Percentiles rank a stretch among this genome's conserved stretches.
phyloP scores from a whole-genome alignment of 805 yeast genomes.

The Cyberlindnera mississippiensis region DNA sequence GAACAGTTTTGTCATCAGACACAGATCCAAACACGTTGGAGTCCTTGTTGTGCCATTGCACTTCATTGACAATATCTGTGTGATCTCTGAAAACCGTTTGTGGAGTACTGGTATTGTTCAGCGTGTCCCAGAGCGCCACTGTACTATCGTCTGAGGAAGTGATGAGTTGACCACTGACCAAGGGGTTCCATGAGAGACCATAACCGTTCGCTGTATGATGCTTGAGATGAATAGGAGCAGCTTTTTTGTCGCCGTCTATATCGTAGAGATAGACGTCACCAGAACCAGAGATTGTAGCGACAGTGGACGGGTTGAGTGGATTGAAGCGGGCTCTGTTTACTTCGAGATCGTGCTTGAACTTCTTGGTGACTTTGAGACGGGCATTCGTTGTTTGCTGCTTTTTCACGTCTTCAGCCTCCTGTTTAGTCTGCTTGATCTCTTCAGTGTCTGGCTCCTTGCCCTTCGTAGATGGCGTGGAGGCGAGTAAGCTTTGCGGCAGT shows the following conservation, averaged over 20 bases:
- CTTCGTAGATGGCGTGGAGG: conserved; percentile 11
- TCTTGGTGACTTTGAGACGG: conserved; percentile 56
- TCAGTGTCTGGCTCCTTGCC: conserved; percentile 27
- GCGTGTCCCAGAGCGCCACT: conserved; percentile 57
- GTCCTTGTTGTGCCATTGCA: conserved; percentile 61
- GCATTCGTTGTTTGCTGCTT: conserved; percentile 38
- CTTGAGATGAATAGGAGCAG: conserved; percentile 30
- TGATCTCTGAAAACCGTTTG: conserved; percentile 36
- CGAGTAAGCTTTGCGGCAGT: conserved; percentile 44
- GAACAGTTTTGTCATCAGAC: conserved; percentile 61
- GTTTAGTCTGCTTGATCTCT: conserved; percentile 11
- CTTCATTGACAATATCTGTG: conserved; percentile 66
- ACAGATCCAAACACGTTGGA: conserved; percentile 59
- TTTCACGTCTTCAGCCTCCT: conserved; percentile 9
- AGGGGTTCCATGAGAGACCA: conserved; percentile 65
- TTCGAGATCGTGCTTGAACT: conserved; percentile 59
- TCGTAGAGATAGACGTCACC: conserved; percentile 59
- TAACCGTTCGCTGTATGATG: conserved; percentile 69
- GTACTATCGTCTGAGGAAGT: conserved; percentile 66
- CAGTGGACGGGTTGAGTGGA: conserved; percentile 52
- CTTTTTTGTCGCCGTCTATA: conserved; percentile 27
- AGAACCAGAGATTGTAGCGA: conserved; percentile 65
- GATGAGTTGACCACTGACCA: conserved; percentile 44
- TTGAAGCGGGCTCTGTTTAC: conserved; percentile 68
- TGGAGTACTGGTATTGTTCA: conserved; percentile 24